A percentile compares a stretch with the other conserved stretches of the same genome.
phyloP scores from a whole-genome alignment of 164 flowering plant genomes.

The Magnolia changhungtana region DNA sequence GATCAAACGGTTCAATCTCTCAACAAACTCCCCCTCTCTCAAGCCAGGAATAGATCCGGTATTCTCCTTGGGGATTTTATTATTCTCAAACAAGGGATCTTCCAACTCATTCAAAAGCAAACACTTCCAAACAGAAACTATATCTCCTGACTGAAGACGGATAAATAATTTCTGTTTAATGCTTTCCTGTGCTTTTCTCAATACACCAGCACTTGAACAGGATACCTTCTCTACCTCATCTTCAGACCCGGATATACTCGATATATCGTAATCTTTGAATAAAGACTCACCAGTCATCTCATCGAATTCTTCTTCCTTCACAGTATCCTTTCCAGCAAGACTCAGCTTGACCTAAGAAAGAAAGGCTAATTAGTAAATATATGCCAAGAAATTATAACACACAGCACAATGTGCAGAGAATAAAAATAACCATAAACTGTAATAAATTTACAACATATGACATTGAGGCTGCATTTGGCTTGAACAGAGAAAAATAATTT shows the following conservation, averaged over 20 bases:
- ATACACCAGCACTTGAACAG: slow-evolving; percentile 16
- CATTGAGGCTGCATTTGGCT: too few species aligned
- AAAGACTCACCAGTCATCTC: slow-evolving; percentile 56
- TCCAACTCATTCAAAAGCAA: slow-evolving; percentile 59
- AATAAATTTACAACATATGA: too few species aligned
- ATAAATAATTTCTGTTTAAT: slow-evolving; percentile 50
- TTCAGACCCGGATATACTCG: slow-evolving; percentile 97
- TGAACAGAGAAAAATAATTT: too few species aligned
- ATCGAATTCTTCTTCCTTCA: slow-evolving; percentile 91
- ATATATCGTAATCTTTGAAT: slow-evolving; percentile 66
- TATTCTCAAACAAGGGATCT: slow-evolving; percentile 36
- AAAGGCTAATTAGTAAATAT: not conserved
- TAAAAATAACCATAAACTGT: too few species aligned
- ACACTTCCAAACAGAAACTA: slow-evolving; percentile 76
- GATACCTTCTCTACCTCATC: slow-evolving; percentile 59
- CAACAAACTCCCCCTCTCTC: slow-evolving; percentile 48
- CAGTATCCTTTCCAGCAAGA: slow-evolving; percentile 65
- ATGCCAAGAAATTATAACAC: too few species aligned
- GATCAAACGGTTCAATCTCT: slow-evolving; percentile 46
- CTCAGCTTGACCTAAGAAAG: slow-evolving; percentile 69
- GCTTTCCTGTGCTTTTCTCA: slow-evolving; percentile 17
- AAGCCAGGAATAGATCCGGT: slow-evolving; percentile 18
- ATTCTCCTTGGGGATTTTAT: slow-evolving; percentile 19
- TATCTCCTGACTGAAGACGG: slow-evolving; percentile 57
- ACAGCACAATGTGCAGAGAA: too few species aligned